Evolutionary conservation across 177 flowering plant species (phyloP).

Genomic region (Vitis hybrid): DNA sequence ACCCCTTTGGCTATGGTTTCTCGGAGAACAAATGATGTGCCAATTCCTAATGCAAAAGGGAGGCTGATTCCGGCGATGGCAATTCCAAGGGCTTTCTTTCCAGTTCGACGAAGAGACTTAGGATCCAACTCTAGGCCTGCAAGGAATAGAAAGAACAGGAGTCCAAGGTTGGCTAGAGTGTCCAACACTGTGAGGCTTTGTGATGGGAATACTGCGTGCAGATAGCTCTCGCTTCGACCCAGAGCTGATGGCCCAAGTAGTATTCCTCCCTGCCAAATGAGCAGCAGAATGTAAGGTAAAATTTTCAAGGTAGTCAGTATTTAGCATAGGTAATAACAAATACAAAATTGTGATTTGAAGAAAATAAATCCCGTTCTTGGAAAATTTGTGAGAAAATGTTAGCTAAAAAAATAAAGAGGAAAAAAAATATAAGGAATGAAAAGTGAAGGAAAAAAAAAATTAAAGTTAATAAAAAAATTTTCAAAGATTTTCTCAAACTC

Average conservation of each 20-base stretch:
- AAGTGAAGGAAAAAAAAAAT: too few species aligned
- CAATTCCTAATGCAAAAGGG: slow-evolving; percentile 18
- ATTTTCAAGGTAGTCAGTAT: too few species aligned
- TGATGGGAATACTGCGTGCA: slow-evolving; percentile 15
- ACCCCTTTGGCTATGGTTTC: slow-evolving; percentile 39
- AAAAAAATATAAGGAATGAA: too few species aligned
- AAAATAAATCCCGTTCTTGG: too few species aligned
- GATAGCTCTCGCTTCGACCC: slow-evolving; percentile 12
- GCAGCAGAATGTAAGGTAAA: too few species aligned
- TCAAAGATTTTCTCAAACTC: too few species aligned
- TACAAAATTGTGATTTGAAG: too few species aligned
- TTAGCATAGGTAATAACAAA: too few species aligned
- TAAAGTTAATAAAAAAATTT: too few species aligned
- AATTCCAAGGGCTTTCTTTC: slow-evolving; percentile 12
- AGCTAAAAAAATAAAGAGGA: too few species aligned
- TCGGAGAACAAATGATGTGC: slow-evolving; percentile 11
- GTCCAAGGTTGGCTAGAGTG: slow-evolving; percentile 20
- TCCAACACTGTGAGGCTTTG: slow-evolving; percentile 19
- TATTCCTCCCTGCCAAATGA: slow-evolving; percentile 15
- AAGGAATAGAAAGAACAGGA: slow-evolving; percentile 20
- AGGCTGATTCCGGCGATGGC: slow-evolving; percentile 18
- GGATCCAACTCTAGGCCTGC: slow-evolving; percentile 18
- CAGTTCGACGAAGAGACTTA: slow-evolving; percentile 14
- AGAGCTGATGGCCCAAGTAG: slow-evolving; percentile 24
- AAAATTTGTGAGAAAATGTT: too few species aligned